Percentiles rank a stretch among this genome's conserved stretches.
Conservation (phyloP, 768 basidiomycete genomes). For the Dioszegia aurantiaca region DNA sequence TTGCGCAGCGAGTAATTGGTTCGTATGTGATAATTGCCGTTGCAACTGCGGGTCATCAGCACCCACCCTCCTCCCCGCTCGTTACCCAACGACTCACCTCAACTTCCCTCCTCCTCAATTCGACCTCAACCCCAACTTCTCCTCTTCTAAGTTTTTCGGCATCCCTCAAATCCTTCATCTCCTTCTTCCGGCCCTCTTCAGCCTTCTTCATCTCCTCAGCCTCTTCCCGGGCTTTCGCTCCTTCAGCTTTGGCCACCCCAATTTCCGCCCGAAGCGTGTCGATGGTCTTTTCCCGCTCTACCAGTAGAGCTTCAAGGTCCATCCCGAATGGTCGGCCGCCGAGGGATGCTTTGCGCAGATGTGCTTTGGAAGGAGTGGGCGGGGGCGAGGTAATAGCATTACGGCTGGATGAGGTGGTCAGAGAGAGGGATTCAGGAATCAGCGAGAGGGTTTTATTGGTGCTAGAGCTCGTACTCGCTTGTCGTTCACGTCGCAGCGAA, state of each 20-base stretch:
- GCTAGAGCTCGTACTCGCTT: too few relatives aligned
- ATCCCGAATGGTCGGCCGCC: conserved; percentile 18
- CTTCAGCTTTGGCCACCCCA: conserved; percentile 38
- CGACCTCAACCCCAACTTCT: conserved; percentile 6
- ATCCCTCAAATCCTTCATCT: conserved; percentile 24
- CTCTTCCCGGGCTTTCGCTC: conserved; percentile 36
- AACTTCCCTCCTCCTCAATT: conserved; percentile 16
- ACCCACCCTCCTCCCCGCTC: neutral
- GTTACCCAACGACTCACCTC: conserved; percentile 22
- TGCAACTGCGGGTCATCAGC: conserved; percentile 7
- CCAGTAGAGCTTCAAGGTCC: conserved; percentile 38
- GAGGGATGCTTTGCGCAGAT: conserved; percentile 14
- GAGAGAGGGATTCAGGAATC: neutral
- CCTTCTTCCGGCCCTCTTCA: conserved; percentile 28
- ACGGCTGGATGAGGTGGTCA: conserved; percentile 14
- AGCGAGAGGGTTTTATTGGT: neutral
- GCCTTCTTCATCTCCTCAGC: conserved; percentile 16
- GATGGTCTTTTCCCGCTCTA: conserved; percentile 34
- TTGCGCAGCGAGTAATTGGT: conserved; percentile 3
- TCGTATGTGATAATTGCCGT: conserved; percentile 11
- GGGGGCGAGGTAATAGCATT: neutral
- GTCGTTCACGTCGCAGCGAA: too few relatives aligned
- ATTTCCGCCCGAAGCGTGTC: conserved; percentile 41
- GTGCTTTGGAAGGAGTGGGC: conserved; percentile 1
- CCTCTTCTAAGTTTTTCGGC: conserved; percentile 4